Percentiles rank a stretch among this genome's conserved stretches.
These are phyloP conservation scores for Mucor circinelloides DNA, from an alignment of 371 early-diverging fungal species.

Conservation along the genomic window DNA sequence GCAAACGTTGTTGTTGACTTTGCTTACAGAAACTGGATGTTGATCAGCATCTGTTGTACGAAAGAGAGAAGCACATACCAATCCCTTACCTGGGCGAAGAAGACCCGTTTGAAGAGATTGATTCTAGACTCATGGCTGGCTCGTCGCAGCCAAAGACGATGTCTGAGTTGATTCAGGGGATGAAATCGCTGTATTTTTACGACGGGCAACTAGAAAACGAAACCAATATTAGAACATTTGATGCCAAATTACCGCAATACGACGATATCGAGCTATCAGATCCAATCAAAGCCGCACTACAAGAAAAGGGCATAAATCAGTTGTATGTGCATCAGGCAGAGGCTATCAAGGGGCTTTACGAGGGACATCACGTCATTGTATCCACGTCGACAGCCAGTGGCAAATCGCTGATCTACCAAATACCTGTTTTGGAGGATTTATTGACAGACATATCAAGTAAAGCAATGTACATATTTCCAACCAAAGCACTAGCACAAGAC, in stretches of 20 bases:
- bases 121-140: background rate
- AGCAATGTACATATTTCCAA: conserved; percentile 70
- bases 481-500: conserved; percentile 84
- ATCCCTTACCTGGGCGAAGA: background rate
- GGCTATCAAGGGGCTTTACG: conserved; percentile 54
- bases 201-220: conserved; percentile 27
- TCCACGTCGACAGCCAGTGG: conserved; percentile 81
- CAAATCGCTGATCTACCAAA: conserved; percentile 79
- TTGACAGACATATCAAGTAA: conserved; percentile 36
- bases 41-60: conserved; percentile 11
- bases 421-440: conserved; percentile 63
- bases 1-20: background rate
- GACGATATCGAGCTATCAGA: conserved; percentile 13
- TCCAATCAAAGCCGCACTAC: conserved; percentile 31
- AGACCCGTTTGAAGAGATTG: conserved; percentile 4
- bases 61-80: conserved; percentile 19
- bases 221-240: conserved; percentile 20
- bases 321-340: conserved; percentile 75
- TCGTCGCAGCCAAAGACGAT: background rate
- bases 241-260: conserved; percentile 24
- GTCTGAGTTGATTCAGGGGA: conserved; percentile 18
- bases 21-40: conserved; percentile 12
- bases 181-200: conserved; percentile 34
- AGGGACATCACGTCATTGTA: conserved; percentile 60
- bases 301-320: conserved; percentile 33